These are phyloP conservation scores for Skeletonema menzelii DNA, from an alignment of 108 stramenopile species.

Conservation along the genomic window DNA sequence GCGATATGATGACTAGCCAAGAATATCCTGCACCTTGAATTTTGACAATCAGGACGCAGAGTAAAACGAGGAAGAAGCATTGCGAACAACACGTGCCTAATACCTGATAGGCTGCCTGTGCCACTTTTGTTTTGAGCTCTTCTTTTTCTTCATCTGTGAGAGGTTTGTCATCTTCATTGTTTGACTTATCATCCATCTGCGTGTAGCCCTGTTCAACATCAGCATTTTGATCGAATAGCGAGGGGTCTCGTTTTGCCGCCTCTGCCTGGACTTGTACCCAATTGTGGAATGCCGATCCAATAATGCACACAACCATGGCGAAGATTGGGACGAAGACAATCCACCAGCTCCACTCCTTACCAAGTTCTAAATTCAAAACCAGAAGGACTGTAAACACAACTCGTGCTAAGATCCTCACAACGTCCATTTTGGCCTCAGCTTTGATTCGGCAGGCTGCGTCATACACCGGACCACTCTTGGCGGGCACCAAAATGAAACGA, in stretches of 20 bases:
- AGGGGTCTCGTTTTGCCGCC: constrained; percentile 69
- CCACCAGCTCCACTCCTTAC: constrained; percentile 84
- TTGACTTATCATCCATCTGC: constrained; percentile 23
- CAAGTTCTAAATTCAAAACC: constrained; percentile 64
- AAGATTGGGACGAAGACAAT: constrained; percentile 81
- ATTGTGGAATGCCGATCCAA: constrained; percentile 58
- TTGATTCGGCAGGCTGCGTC: constrained; percentile 64
- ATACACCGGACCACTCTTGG: constrained; percentile 56
- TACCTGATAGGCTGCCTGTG: constrained; percentile 58
- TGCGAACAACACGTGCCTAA: constrained; percentile 79
- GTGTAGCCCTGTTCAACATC: constrained; percentile 16
- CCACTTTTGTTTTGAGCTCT: constrained; percentile 73
- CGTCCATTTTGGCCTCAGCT: constrained; percentile 60
- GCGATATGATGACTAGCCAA: constrained; percentile 82
- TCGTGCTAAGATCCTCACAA: constrained; percentile 62
- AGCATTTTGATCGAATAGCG: constrained; percentile 41
- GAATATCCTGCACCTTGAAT: constrained; percentile 82
- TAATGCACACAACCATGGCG: constrained; percentile 53
- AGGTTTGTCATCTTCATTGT: constrained; percentile 24
- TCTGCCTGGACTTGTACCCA: constrained; percentile 63
- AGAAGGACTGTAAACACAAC: constrained; percentile 60
- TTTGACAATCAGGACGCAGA: constrained; percentile 72
- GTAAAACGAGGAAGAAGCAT: constrained; percentile 67
- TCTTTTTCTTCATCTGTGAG: constrained; percentile 82
- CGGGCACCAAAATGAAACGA: constrained; percentile 75